Conservation (phyloP, 176 grass and related monocot species). For the Zizania latifolia region DNA sequence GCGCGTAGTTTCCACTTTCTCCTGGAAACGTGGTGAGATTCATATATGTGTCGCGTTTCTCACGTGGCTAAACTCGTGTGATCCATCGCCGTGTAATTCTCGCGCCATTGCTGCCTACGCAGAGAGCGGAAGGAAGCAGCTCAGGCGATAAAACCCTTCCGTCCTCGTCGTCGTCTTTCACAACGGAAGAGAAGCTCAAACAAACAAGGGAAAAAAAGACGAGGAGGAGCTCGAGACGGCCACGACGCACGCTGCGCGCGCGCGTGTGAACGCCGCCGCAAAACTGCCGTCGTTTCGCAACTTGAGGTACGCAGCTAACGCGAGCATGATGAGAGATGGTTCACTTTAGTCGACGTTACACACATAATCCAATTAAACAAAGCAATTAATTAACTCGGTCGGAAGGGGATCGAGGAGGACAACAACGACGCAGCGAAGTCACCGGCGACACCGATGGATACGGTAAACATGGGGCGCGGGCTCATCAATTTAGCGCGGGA, state of each 20-base stretch:
- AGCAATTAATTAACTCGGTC: neutral
- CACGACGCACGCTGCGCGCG: neutral
- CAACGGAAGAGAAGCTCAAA: too few species aligned
- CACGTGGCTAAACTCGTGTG: neutral
- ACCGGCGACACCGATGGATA: neutral
- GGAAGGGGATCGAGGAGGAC: neutral
- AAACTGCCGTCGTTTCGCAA: neutral
- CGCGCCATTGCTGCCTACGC: neutral
- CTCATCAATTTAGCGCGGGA: neutral
- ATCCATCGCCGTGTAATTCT: neutral
- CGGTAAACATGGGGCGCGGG: neutral
- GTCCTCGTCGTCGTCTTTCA: too few species aligned
- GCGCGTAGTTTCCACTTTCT: neutral
- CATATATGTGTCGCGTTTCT: neutral
- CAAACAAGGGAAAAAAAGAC: too few species aligned
- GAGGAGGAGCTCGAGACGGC: too few species aligned
- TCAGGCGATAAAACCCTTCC: too few species aligned
- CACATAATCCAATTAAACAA: neutral
- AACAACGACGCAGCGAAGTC: neutral
- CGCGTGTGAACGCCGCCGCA: neutral
- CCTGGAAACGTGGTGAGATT: neutral
- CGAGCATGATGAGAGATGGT: neutral
- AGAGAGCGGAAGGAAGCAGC: too few species aligned
- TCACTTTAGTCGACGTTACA: neutral
- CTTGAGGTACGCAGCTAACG: neutral